These are phyloP conservation scores for Petrea volubilis DNA, from an alignment of 257 asterid genomes.

Conservation along the genomic window DNA sequence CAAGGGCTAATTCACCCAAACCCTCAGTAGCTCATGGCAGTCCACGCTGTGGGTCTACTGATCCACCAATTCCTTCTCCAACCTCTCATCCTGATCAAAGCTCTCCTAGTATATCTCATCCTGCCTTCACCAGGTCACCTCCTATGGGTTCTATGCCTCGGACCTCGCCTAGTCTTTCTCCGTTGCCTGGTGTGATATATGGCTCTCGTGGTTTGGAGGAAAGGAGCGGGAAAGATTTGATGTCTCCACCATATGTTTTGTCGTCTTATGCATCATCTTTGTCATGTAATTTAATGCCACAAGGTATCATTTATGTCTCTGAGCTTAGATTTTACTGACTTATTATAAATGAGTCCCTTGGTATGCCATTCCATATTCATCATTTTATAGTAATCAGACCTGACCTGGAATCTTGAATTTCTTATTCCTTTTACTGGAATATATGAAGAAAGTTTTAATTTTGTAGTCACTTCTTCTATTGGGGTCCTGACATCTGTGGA, in stretches of 20 bases:
- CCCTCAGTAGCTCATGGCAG: constrained; percentile 23
- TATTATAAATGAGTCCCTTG: neutral
- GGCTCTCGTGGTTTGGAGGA: constrained; percentile 27
- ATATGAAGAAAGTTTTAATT: neutral
- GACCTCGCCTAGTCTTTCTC: constrained; percentile 37
- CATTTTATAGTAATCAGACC: neutral
- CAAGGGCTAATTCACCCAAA: constrained; percentile 23
- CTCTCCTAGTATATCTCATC: constrained; percentile 19
- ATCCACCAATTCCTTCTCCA: constrained; percentile 36
- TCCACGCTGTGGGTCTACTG: constrained; percentile 22
- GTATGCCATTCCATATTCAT: neutral
- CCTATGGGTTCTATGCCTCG: constrained; percentile 18
- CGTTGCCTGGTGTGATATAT: constrained; percentile 26
- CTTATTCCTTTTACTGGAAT: neutral
- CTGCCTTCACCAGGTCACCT: constrained; percentile 27
- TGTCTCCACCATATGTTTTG: constrained; percentile 29
- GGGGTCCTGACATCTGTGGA: neutral
- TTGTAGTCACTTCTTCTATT: neutral
- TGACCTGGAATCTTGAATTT: neutral
- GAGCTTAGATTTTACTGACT: neutral
- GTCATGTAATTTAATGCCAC: constrained; percentile 44
- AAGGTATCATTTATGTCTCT: neutral
- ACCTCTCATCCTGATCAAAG: constrained; percentile 5
- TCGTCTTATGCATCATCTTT: constrained; percentile 26
- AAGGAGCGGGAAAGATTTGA: constrained; percentile 18